Conservation (phyloP, 208 protist species). For the Trichomonas tenax region DNA sequence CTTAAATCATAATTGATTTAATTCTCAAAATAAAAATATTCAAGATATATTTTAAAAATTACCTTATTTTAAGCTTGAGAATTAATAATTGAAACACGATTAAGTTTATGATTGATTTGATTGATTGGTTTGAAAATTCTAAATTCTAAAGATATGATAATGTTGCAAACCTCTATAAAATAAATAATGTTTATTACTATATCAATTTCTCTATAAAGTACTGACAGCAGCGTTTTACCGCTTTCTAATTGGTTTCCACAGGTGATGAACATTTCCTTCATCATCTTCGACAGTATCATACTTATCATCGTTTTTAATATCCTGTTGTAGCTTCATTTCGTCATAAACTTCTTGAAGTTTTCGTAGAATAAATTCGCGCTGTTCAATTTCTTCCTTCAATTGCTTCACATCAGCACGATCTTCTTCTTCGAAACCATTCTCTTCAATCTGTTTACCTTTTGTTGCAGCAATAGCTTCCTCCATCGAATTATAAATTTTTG, state of each 20-base stretch:
- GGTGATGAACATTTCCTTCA: neutral
- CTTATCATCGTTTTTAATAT: neutral
- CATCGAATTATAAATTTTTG: neutral
- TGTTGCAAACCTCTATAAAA: no score
- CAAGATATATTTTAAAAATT: no score
- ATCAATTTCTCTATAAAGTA: no score
- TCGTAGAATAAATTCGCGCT: neutral
- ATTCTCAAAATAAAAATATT: no score
- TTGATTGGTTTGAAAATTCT: no score
- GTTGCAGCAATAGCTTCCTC: neutral
- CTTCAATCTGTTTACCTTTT: neutral
- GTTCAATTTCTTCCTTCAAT: neutral
- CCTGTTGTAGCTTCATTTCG: neutral
- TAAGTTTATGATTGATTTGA: no score
- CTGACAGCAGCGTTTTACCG: no score
- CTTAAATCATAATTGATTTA: no score
- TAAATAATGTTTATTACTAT: no score
- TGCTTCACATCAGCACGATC: neutral
- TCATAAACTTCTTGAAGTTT: slow-evolving; percentile 19
- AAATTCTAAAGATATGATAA: no score
- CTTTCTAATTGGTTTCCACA: neutral
- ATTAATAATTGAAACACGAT: no score
- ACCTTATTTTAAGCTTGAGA: no score
- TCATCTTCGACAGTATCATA: neutral
- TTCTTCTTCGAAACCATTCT: neutral